phyloP scores from a whole-genome alignment of 345 rosid species.

The Brassica napus region Da-Ae NC_063451.1:32668001-32668500 shows the following conservation, averaged over 20 bases:
- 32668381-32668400: not conserved
- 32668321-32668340: not conserved
- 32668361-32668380: not conserved
- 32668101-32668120: not conserved
- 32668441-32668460: constrained; percentile 1
- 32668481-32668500: not conserved
- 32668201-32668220: not conserved
- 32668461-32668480: not conserved
- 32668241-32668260: not conserved
- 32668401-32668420: not conserved
- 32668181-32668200: not conserved
- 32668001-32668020: too few species aligned
- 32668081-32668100: not conserved
- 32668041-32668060: not conserved
- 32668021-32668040: not conserved
- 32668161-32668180: not conserved
- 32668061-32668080: not conserved
- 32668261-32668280: not conserved
- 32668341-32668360: constrained; percentile 15
- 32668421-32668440: not conserved
- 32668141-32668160: not conserved
- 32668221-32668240: not conserved
- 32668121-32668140: constrained; percentile 1
- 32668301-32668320: not conserved
- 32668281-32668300: not conserved